Evolutionary conservation across 1,284 basidiomycete genomes (phyloP).

Genomic region (Megacollybia platyphylla): DNA sequence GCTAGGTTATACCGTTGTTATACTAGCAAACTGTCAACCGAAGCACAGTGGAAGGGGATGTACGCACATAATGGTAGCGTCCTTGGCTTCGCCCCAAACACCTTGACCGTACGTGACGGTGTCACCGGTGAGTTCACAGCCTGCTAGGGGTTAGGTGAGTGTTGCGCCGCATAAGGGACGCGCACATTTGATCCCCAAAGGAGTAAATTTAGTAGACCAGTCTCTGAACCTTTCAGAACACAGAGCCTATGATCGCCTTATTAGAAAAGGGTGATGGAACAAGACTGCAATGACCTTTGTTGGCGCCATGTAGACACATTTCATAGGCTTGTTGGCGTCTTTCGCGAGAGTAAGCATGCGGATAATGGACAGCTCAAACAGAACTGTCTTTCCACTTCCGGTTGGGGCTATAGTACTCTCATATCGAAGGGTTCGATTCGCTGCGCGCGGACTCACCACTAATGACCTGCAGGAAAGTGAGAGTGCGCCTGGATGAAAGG

Average conservation of each 20-base stretch:
- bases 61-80: conserved; percentile 63
- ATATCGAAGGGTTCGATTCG: conserved; percentile 1
- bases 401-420: conserved; percentile 56
- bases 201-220: conserved; percentile 73
- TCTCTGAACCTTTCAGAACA: conserved; percentile 80
- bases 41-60: neutral
- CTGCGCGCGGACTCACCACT: conserved; percentile 38
- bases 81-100: conserved; percentile 60
- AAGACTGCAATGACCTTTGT: conserved; percentile 56
- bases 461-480: conserved; percentile 41
- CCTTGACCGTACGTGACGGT: conserved; percentile 51
- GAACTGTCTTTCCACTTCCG: conserved; percentile 84
- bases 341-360: conserved; percentile 48
- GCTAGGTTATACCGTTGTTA: conserved; percentile 53
- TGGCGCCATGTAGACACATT: conserved; percentile 90
- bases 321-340: conserved; percentile 23
- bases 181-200: conserved; percentile 65
- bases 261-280: neutral
- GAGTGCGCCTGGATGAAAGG: neutral
- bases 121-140: conserved; percentile 88
- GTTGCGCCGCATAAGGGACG: neutral
- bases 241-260: conserved; percentile 45
- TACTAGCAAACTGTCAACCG: conserved; percentile 22
- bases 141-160: conserved; percentile 22
- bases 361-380: conserved; percentile 89